Evolutionary conservation across 1,139 yeast genomes (phyloP).

Genomic region (Kodamaea anthophila): DNA sequence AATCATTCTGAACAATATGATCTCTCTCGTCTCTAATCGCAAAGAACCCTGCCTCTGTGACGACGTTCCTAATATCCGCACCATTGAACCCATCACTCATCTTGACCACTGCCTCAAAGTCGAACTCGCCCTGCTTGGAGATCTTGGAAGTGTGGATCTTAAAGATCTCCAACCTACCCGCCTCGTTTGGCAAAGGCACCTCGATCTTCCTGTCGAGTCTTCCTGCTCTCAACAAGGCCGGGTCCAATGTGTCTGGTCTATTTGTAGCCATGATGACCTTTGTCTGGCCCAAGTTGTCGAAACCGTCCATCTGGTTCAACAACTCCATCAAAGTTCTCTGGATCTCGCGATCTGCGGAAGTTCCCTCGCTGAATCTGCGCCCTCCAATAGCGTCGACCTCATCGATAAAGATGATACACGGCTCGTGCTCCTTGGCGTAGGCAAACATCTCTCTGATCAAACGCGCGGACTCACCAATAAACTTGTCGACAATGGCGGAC

Average conservation of each 20-base stretch:
- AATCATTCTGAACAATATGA: conserved; percentile 84
- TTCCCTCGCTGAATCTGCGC: conserved; percentile 95
- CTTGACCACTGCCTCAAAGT: conserved; percentile 93
- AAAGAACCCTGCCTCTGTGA: conserved; percentile 98
- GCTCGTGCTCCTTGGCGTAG: conserved; percentile 97
- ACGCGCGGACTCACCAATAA: conserved; percentile 97
- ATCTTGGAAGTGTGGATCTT: conserved; percentile 89
- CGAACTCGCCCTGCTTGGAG: conserved; percentile 90
- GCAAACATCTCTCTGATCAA: conserved; percentile 98
- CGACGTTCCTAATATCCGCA: conserved; percentile 95
- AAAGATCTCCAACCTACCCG: conserved; percentile 89
- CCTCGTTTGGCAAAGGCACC: conserved; percentile 94
- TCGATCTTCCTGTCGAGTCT: conserved; percentile 97
- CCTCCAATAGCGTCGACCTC: conserved; percentile 99
- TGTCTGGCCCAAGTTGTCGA: conserved; percentile 94
- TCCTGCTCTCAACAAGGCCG: conserved; percentile 98
- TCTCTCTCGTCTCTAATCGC: conserved; percentile 98
- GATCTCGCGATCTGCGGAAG: conserved; percentile 97
- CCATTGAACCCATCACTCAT: conserved; percentile 99
- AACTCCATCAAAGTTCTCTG: conserved; percentile 98
- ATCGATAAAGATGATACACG: conserved; percentile 98
- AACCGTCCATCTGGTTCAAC: conserved; percentile 98
- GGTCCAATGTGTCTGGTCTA: conserved; percentile 97
- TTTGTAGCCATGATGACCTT: conserved; percentile 99
- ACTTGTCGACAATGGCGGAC: conserved; percentile 95